These are phyloP conservation scores for Claviceps humidiphila DNA, from an alignment of 2,329 filamentous ascomycete genomes.

Conservation along the genomic window DNA sequence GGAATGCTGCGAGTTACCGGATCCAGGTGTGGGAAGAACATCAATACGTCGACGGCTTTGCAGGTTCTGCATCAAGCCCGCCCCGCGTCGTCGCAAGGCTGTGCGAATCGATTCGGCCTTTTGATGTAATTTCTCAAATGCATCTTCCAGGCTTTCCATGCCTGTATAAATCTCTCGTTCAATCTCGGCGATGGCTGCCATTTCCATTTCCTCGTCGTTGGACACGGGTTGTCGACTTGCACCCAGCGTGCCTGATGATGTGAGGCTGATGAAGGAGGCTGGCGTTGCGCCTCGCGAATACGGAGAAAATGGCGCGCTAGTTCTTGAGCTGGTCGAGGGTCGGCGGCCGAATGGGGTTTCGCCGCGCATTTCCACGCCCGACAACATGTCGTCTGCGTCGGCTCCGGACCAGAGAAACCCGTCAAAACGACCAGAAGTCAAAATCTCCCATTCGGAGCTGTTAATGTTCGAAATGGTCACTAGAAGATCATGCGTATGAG, in stretches of 20 bases:
- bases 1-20: slow-evolving; percentile 31
- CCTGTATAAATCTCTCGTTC: slow-evolving; percentile 86
- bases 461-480: slow-evolving; percentile 80
- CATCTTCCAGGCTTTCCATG: slow-evolving; percentile 90
- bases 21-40: slow-evolving; percentile 34
- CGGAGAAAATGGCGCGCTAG: slow-evolving; percentile 33
- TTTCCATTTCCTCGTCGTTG: slow-evolving; percentile 87
- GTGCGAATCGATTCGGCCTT: slow-evolving; percentile 71
- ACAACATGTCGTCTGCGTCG: slow-evolving; percentile 41
- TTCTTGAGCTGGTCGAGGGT: slow-evolving; percentile 28
- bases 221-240: slow-evolving; percentile 51
- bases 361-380: slow-evolving; percentile 36
- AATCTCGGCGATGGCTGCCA: slow-evolving; percentile 77
- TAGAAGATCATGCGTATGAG: slow-evolving; percentile 69
- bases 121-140: slow-evolving; percentile 81
- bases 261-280: slow-evolving; percentile 43
- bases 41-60: slow-evolving; percentile 46
- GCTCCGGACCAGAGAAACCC: slow-evolving; percentile 91
- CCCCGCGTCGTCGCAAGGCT: slow-evolving; percentile 67
- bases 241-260: slow-evolving; percentile 32
- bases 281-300: slow-evolving; percentile 45
- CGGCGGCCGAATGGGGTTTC: slow-evolving; percentile 36
- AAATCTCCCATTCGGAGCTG: slow-evolving; percentile 89
- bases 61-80: slow-evolving; percentile 56
- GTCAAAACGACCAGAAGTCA: slow-evolving; percentile 86